These are phyloP conservation scores for Pythium diclinum DNA, from an alignment of 352 stramenopile genomes.

Conservation along the genomic window DNA sequence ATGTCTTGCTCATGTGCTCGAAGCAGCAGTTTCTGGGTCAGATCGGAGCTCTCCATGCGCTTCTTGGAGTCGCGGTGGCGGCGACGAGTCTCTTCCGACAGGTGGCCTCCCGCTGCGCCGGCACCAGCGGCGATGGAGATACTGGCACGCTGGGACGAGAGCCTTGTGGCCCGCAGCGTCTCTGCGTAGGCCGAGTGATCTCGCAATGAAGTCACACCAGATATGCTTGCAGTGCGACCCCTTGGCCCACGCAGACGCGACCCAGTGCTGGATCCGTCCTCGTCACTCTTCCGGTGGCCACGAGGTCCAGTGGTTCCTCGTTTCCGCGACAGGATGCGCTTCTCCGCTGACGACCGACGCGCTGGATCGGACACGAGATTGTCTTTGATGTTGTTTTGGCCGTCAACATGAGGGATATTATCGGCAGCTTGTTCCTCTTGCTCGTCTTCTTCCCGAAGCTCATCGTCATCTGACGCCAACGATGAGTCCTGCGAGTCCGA, in stretches of 20 bases:
- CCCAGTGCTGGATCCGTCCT: not conserved
- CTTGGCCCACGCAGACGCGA: constrained; percentile 2
- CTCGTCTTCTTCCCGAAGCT: not conserved
- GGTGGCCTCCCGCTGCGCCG: not conserved
- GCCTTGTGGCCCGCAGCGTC: constrained; percentile 14
- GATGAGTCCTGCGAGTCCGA: constrained; percentile 1
- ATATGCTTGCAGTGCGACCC: constrained; percentile 10
- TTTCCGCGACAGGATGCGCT: too few relatives aligned
- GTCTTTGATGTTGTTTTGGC: not conserved
- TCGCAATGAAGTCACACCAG: not conserved
- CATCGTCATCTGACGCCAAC: not conserved
- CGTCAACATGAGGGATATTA: not conserved
- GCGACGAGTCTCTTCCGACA: constrained; percentile 26
- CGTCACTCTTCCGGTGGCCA: too few relatives aligned
- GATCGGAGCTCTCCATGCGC: constrained; percentile 34
- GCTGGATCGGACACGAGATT: not conserved
- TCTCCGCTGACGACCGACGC: too few relatives aligned
- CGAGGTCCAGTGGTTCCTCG: too few relatives aligned
- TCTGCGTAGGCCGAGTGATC: constrained; percentile 26
- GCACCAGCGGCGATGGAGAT: constrained; percentile 22
- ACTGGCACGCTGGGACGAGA: constrained; percentile 21
- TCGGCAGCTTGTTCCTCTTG: too few relatives aligned
- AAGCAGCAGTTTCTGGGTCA: constrained; percentile 34
- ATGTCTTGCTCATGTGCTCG: constrained; percentile 37
- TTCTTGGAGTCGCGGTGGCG: constrained; percentile 41